Evolutionary conservation across 805 yeast genomes (phyloP), one percentile per base, ranked within the genome.

Genomic region (Candida corydali): DNA sequence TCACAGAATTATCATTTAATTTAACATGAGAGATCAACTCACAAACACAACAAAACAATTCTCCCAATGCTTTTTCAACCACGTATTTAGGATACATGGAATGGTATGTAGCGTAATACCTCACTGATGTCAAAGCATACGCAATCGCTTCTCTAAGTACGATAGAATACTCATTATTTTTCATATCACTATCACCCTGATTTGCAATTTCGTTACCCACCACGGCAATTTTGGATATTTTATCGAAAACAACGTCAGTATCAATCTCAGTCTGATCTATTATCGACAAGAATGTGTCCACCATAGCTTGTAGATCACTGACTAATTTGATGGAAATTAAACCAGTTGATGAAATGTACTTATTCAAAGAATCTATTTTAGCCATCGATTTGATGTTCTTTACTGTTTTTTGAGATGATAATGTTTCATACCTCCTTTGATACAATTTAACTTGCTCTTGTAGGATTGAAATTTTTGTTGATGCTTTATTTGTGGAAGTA

Each of bases 41-140:
- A 51, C 84, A 80, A 17, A 82, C 62, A 2, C 81, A 61, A 51
- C 80, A 81, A 6, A 81, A 70, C 24, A 88, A 63, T 50, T 88
- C 96, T 29, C 84, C 74, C 8, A 86, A 62, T 0, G 97, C 81
- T 16, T 87, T 75, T 57, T 86, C 82, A 14, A 88, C 71, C 2
- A 87, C 73, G 15, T 82, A 61, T 36, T 70, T 73, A 0, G 96
- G 96, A 38, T 86, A 59, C n/a, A 41, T 28, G n/a, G 71, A 69
- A 3, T 73, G 65, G 47, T 83, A 81, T 8, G 79, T 62, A 1
- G 84, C 76, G 55, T 67, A 83, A 52, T 86, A 86, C 50, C 96
- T 71, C 1, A 89, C 75, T 1, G 87, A 72, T 3, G 95, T 80
- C 28, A 91, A 76, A 0, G 80, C 75, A 57, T 83, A 87, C 12